These are phyloP conservation scores for Paracamarosporium sp. DNA, from an alignment of 2,329 filamentous ascomycete species.

Conservation along the genomic window DNA sequence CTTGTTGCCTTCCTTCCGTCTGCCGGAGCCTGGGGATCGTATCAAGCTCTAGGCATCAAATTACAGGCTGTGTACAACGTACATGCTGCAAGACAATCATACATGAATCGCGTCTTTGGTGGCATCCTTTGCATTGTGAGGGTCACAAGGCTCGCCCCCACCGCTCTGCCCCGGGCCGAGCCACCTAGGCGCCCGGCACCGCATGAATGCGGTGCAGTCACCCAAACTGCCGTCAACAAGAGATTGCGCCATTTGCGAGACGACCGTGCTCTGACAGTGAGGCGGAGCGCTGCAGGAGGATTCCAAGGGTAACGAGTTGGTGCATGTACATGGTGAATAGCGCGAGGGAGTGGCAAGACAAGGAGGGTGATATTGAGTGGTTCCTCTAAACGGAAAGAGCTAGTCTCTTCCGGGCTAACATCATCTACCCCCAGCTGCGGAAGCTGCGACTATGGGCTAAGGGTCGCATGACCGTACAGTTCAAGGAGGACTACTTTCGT, in stretches of 20 bases:
- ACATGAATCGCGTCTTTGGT: background rate
- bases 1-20: constrained; percentile 1
- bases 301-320: background rate
- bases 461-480: no score
- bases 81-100: background rate
- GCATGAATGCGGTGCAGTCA: background rate
- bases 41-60: background rate
- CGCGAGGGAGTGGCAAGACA: background rate
- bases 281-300: background rate
- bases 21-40: background rate
- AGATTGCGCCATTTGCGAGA: background rate
- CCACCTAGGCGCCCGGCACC: background rate
- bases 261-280: background rate
- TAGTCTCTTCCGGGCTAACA: background rate
- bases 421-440: background rate
- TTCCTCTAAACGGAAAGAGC: background rate
- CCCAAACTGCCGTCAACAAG: background rate
- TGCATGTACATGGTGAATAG: background rate
- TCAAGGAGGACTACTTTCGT: no score
- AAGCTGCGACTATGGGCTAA: background rate
- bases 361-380: background rate
- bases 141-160: constrained; percentile 4
- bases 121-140: background rate
- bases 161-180: background rate
- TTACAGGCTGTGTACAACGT: background rate